A percentile compares a stretch with the other conserved stretches of the same genome.
Conservation (phyloP, 805 yeast genomes). For the Yamadazyma olivae region DNA sequence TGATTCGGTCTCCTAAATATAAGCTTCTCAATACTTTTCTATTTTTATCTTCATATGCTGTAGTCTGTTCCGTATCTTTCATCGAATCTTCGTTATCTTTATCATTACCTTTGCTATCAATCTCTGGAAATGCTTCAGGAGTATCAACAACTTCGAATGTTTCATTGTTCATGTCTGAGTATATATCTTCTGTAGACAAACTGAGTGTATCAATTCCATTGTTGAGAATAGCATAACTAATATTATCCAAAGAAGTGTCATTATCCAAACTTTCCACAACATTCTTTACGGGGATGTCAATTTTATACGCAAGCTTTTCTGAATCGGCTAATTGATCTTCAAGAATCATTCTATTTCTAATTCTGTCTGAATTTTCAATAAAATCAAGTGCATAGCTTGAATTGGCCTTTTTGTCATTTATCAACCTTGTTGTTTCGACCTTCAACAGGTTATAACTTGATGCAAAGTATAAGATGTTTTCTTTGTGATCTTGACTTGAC, state of each 20-base stretch:
- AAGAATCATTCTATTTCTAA: constrained; percentile 58
- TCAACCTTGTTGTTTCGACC: constrained; percentile 37
- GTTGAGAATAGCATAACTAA: constrained; percentile 15
- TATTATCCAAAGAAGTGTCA: constrained; percentile 13
- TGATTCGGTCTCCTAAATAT: constrained; percentile 66
- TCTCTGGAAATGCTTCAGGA: constrained; percentile 11
- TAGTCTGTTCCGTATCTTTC: constrained; percentile 15
- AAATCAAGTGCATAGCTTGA: constrained; percentile 59
- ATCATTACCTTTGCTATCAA: neutral
- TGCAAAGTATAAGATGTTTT: constrained; percentile 49
- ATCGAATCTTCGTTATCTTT: constrained; percentile 23
- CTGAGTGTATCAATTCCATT: constrained; percentile 26
- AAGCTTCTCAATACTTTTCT: constrained; percentile 70
- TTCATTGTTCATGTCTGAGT: constrained; percentile 18
- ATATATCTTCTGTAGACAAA: constrained; percentile 14
- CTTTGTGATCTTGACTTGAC: constrained; percentile 62
- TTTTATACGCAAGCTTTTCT: constrained; percentile 40
- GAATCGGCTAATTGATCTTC: constrained; percentile 47
- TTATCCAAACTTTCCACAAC: constrained; percentile 9
- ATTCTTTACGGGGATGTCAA: constrained; percentile 35
- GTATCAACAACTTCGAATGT: constrained; percentile 46
- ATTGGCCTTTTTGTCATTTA: constrained; percentile 15
- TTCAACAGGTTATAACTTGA: constrained; percentile 47
- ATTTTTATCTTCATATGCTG: constrained; percentile 59
- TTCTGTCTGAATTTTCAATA: constrained; percentile 67